Base-by-base conservation (phyloP, 768 basidiomycete species). In the Kwoniella mangroviensis region DNA sequence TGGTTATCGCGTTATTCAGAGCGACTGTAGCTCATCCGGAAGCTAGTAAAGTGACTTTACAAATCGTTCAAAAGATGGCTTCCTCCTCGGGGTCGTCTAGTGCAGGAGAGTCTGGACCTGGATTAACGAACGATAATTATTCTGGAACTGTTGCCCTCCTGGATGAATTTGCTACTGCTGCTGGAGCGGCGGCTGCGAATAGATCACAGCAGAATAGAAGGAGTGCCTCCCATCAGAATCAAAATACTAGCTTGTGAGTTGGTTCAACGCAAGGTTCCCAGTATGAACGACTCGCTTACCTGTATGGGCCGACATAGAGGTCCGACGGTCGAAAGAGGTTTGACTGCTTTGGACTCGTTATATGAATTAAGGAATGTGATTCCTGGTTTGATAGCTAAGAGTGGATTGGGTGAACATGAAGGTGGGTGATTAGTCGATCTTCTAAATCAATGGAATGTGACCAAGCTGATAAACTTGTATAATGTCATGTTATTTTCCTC, bases 1-100 rank as follows among this genome's bases (percentile, higher is more conserved):
- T 98, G 51, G 88, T 95, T 22, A 92, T 95, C 76, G 91, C 92
- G 1, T 86, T 98, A 34, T 87, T 98, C 72, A 89, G 92, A 58
- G 90, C 90, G 1, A 95, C 94, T 0, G 88, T 94, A 52, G 86
- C 90, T 13, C 91, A 97, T 79, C 88, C 92, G 11, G 92, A 93
- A 82, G 95, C 94, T 5, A 90, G 93, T 26, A 90, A 92, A 45
- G 85, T 90, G 62, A 91, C 96, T 2, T 92, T 98, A 78, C 89
- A 89, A 21, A 86, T 97, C 21, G 85, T 96, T n/a, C 83, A 86
- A 19, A 85, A 84, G 52, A 85, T 98, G n/a, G 86, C 87, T 15
- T 82, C 86, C 0, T 90, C 91, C 63, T 88, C 88, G n/a, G 13
- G 34, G 13, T 54, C 53, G 2, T 49, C 45, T 49, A 82, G 87